A percentile compares a stretch with the other conserved stretches of the same genome.
These are phyloP conservation scores for Fusarium sp. DNA, from an alignment of 2,329 filamentous ascomycete genomes.

Conservation along the genomic window DNA sequence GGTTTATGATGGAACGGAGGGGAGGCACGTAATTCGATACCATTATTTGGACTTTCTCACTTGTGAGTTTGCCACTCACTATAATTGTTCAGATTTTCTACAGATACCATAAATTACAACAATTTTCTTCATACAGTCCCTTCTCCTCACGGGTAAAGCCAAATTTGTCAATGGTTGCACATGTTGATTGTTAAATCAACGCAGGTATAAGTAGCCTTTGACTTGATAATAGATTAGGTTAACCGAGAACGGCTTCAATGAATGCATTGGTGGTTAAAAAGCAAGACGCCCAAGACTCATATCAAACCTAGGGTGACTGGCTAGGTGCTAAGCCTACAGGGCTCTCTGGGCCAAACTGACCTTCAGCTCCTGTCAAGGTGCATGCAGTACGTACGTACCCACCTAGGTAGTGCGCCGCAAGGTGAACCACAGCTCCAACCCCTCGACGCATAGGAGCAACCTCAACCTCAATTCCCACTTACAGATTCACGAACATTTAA, in stretches of 20 bases:
- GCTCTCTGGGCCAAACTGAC: too few species aligned
- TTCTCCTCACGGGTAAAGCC: background rate
- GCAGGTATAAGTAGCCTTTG: too few species aligned
- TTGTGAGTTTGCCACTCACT: slow-evolving; percentile 15
- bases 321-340: too few species aligned
- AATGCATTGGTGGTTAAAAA: too few species aligned
- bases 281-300: too few species aligned
- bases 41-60: slow-evolving; percentile 6
- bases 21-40: slow-evolving; percentile 29
- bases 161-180: too few species aligned
- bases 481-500: background rate
- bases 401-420: slow-evolving; percentile 20
- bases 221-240: too few species aligned
- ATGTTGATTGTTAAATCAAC: too few species aligned
- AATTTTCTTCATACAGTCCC: background rate
- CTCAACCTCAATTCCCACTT: background rate
- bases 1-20: background rate
- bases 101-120: background rate
- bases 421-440: slow-evolving; percentile 25
- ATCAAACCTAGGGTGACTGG: too few species aligned
- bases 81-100: background rate
- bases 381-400: slow-evolving; percentile 32
- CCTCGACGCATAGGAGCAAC: slow-evolving; percentile 28
- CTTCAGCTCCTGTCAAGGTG: background rate
- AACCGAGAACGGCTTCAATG: too few species aligned